Evolutionary conservation across 2,329 filamentous ascomycete genomes (phyloP), one percentile per base, ranked within the genome.

Genomic region (Keithomyces neogunnii): DNA sequence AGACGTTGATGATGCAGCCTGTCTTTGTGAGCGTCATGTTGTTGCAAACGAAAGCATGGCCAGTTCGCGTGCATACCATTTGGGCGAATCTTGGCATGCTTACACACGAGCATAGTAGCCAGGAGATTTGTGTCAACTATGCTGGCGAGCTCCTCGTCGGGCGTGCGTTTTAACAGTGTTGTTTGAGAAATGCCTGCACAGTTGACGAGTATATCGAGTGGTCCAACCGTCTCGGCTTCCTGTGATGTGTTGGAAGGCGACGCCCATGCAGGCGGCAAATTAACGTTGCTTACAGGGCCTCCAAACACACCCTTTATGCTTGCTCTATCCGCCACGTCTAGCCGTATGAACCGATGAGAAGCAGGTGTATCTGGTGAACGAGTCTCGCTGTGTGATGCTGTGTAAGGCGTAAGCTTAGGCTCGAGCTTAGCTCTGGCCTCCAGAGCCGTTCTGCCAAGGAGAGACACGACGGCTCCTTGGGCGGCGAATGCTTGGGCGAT

Each of bases 1-100:
- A 84, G 28, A 96, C 72, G 62, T 95, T 95, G 66, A 95, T 84
- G 55, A 95, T 90, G 61, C 82, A 88, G 6, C 76, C 79, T 79
- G 45, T 45, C 30, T 44, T 13, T 7, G 40, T 30, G 5, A 5
- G 38, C 19, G n/a, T 1, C n/a, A 19, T 28, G n/a, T 26, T 26
- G 28, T 2, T 4, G 38, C 38, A 28, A 9, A 31, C 4, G 19
- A 29, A 11, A 5, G 42, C 19, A 13, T 9, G 29, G 9, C 30
- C 9, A 31, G 2, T 5, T 28, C 7, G 28, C 29, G 3, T 35
- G 28, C 48, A 3, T 60, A 69, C 69, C 69, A 9, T 67, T 54
- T 7, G 61, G 55, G 9, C 59, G 60, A 39, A 71, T 46, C 45
- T 60, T 64, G 51, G 69, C 69, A 49, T 71, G 67, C 59, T 76